These are phyloP conservation scores for Starmera quercuum DNA, from an alignment of 805 yeast species.

Conservation along the genomic window DNA sequence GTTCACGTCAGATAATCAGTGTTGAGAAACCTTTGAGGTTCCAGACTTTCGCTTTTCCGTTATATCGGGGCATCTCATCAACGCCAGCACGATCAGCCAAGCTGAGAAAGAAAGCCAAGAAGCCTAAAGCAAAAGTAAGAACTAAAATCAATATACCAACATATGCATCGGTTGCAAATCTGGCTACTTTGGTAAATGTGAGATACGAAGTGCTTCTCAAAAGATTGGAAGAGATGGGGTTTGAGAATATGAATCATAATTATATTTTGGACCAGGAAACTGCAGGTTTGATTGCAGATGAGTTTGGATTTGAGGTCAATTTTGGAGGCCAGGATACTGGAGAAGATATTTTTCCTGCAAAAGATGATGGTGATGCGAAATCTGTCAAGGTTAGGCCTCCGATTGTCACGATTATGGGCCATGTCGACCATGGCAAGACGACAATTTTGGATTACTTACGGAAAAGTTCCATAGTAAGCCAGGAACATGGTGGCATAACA, in stretches of 20 bases:
- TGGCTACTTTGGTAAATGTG: constrained; percentile 64
- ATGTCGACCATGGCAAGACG: constrained; percentile 97
- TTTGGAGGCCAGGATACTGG: constrained; percentile 17
- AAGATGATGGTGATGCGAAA: constrained; percentile 33
- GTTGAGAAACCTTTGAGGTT: too few species aligned
- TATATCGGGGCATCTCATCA: background rate
- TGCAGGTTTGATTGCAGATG: constrained; percentile 82
- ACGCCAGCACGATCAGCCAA: background rate
- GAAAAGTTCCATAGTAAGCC: constrained; percentile 73
- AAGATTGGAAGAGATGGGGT: constrained; percentile 63
- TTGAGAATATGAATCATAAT: constrained; percentile 58
- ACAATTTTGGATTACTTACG: constrained; percentile 84
- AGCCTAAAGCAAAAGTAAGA: background rate
- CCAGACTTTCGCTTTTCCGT: background rate
- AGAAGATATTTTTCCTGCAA: constrained; percentile 49
- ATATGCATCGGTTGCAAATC: constrained; percentile 69
- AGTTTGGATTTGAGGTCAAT: constrained; percentile 63
- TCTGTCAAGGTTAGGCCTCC: constrained; percentile 72
- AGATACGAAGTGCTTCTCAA: constrained; percentile 52
- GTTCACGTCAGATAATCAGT: too few species aligned
- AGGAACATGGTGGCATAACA: constrained; percentile 94
- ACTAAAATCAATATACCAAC: constrained; percentile 48
- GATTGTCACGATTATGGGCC: constrained; percentile 96
- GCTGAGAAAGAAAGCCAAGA: background rate
- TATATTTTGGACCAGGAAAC: constrained; percentile 82